Evolutionary conservation across 768 basidiomycete genomes (phyloP).

Genomic region (Collybia sordida): DNA sequence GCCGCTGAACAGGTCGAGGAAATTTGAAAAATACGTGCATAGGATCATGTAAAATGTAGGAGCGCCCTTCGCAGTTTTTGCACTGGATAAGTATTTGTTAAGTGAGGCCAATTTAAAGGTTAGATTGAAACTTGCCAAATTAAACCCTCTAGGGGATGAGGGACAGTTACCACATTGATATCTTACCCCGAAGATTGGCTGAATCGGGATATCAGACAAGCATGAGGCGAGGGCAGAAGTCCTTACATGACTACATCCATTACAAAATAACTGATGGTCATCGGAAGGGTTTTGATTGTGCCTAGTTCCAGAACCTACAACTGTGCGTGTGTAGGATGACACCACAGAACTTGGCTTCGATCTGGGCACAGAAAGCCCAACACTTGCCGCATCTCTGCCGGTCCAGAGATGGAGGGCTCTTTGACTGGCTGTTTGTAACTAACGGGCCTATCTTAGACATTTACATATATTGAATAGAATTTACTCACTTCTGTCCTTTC

Average conservation of each 20-base stretch:
- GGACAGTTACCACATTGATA: constrained; percentile 93
- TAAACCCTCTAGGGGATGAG: constrained; percentile 68
- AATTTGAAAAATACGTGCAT: constrained; percentile 89
- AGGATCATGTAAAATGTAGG: constrained; percentile 80
- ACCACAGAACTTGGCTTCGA: constrained; percentile 58
- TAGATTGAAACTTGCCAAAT: constrained; percentile 54
- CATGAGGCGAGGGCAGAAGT: not conserved
- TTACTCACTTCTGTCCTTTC: constrained; percentile 63
- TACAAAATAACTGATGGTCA: constrained; percentile 64
- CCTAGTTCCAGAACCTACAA: constrained; percentile 53
- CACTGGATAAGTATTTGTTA: constrained; percentile 51
- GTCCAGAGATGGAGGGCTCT: constrained; percentile 77
- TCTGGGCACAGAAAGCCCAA: constrained; percentile 43
- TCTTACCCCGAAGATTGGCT: constrained; percentile 76
- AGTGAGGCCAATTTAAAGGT: not conserved
- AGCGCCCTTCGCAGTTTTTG: constrained; percentile 71
- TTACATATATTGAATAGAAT: not conserved
- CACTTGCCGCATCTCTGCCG: constrained; percentile 67
- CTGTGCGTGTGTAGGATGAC: constrained; percentile 65
- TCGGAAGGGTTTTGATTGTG: constrained; percentile 30
- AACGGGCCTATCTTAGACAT: not conserved
- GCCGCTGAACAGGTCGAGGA: constrained; percentile 70
- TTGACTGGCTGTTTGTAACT: constrained; percentile 69
- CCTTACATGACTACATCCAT: constrained; percentile 57
- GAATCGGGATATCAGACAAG: constrained; percentile 3